Percentiles rank a stretch among this genome's conserved stretches.
phyloP scores from a whole-genome alignment of 257 asterid species.

The Salvia miltiorrhiza region DNA sequence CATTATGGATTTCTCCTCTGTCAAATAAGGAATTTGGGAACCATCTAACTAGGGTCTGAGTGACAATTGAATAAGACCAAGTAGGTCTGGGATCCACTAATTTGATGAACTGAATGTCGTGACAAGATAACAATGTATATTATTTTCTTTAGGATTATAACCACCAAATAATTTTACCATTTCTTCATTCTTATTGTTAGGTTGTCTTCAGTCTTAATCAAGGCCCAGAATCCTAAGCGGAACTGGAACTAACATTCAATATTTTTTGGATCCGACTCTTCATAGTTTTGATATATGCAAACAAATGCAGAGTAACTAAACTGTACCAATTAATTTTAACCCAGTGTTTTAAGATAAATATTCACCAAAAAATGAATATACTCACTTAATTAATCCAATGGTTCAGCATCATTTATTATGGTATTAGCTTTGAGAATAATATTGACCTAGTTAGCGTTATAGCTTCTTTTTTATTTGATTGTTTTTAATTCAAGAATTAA shows the following conservation, averaged over 20 bases:
- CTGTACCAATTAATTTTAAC: too few relatives aligned
- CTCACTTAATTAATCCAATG: neutral
- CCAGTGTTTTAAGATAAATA: neutral
- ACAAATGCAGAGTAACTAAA: too few relatives aligned
- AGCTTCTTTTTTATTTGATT: neutral
- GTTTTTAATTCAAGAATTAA: neutral
- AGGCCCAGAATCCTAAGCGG: neutral
- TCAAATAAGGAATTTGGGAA: neutral
- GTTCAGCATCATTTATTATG: neutral
- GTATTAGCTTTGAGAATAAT: neutral
- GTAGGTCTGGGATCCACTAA: neutral
- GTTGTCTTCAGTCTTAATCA: neutral
- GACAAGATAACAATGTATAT: neutral
- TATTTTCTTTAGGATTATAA: too few relatives aligned
- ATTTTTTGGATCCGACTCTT: neutral
- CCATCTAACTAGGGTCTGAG: neutral
- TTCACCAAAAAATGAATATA: neutral
- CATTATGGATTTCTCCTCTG: neutral
- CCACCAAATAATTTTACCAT: neutral
- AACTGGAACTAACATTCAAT: neutral
- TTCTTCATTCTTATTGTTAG: neutral
- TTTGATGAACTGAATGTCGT: neutral
- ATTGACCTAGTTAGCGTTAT: neutral
- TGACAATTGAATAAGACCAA: conserved; percentile 10
- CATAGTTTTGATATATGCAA: neutral